These are phyloP conservation scores for Wallacemonas sp. DNA, from an alignment of 208 protist genomes.

Conservation along the genomic window DNA sequence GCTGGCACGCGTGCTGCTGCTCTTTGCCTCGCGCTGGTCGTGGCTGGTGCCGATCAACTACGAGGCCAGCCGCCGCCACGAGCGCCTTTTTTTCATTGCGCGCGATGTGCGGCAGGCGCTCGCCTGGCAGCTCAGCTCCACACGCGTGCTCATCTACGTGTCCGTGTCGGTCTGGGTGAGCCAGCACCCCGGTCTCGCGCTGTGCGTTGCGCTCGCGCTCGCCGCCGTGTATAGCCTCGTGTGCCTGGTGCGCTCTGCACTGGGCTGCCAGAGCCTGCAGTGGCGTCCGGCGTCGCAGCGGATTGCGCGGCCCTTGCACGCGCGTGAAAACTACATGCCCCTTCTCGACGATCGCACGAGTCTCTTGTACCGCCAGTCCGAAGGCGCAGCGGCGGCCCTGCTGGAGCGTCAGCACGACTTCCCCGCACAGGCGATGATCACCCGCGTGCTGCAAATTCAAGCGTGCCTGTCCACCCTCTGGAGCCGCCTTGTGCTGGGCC, in stretches of 20 bases:
- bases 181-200: constrained; percentile 4
- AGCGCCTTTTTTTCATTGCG: constrained; percentile 17
- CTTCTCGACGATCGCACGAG: constrained; percentile 27
- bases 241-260: constrained; percentile 9
- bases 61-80: constrained; percentile 22
- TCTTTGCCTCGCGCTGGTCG: constrained; percentile 53
- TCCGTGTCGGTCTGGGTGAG: neutral
- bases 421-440: constrained; percentile 41
- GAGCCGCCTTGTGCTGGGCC: constrained; percentile 43
- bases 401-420: constrained; percentile 50
- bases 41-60: constrained; percentile 65
- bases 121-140: constrained; percentile 7
- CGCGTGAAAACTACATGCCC: constrained; percentile 17
- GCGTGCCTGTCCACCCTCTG: constrained; percentile 33
- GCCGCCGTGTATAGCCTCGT: constrained; percentile 11
- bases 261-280: constrained; percentile 11
- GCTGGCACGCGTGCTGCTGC: constrained; percentile 52
- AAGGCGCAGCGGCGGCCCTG: constrained; percentile 36
- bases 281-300: constrained; percentile 8
- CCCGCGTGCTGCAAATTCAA: constrained; percentile 50
- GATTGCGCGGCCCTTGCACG: constrained; percentile 11
- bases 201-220: constrained; percentile 1
- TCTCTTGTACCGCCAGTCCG: constrained; percentile 48
- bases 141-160: constrained; percentile 20
- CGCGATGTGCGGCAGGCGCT: constrained; percentile 6